Evolutionary conservation across 2,329 filamentous ascomycete genomes (phyloP).

Genomic region (Dactylonectria macrodidyma): DNA sequence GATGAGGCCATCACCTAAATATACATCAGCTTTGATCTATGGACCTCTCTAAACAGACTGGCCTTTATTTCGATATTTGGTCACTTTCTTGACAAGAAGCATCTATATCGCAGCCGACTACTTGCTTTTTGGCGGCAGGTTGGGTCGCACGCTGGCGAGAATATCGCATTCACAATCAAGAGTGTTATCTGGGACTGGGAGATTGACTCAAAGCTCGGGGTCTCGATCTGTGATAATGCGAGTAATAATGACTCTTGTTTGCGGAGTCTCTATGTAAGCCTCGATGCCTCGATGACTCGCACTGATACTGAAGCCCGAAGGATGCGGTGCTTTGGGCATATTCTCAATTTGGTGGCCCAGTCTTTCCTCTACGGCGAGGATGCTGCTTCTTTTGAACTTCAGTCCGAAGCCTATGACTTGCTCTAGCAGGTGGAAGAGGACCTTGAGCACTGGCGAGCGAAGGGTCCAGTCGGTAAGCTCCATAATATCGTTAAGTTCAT

Average conservation of each 20-base stretch:
- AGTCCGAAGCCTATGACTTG: slow-evolving; percentile 19
- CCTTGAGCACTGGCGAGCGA: slow-evolving; percentile 10
- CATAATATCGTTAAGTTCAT: slow-evolving; percentile 15
- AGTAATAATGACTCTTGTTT: slow-evolving; percentile 2
- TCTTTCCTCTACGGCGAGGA: slow-evolving; percentile 28
- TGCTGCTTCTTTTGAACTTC: slow-evolving; percentile 24
- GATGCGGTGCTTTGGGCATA: background rate
- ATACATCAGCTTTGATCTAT: background rate
- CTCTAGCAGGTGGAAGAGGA: slow-evolving; percentile 17
- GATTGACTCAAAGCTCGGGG: background rate
- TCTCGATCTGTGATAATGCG: slow-evolving; percentile 1
- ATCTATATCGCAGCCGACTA: background rate
- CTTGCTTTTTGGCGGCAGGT: slow-evolving; percentile 1
- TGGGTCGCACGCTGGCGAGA: background rate
- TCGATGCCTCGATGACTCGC: slow-evolving; percentile 1
- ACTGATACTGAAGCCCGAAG: background rate
- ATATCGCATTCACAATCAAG: slow-evolving; percentile 14
- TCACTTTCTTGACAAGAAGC: background rate
- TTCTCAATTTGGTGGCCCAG: slow-evolving; percentile 18
- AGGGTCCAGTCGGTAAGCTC: slow-evolving; percentile 9
- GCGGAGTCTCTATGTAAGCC: background rate
- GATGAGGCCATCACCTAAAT: background rate
- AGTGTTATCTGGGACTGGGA: slow-evolving; percentile 5
- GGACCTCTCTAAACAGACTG: background rate
- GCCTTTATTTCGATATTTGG: background rate